phyloP scores from a whole-genome alignment of 2,329 filamentous ascomycete species.

The Aspergillus sp. region DNA sequence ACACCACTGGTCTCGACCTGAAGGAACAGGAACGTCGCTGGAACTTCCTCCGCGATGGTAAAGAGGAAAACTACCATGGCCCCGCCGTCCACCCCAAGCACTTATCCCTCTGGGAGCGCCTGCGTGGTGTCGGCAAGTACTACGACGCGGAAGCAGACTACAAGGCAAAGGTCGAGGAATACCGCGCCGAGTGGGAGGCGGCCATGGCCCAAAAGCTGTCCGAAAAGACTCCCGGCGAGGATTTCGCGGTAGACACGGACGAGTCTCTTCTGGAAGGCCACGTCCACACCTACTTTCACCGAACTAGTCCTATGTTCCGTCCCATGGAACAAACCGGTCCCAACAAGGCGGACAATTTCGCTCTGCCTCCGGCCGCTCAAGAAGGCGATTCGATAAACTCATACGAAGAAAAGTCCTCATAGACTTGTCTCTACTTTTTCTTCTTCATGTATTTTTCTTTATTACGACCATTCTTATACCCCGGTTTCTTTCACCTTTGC shows the following conservation, averaged over 20 bases:
- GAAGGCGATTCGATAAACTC: conserved; percentile 16
- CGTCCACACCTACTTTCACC: conserved; percentile 47
- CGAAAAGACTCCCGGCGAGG: conserved; percentile 39
- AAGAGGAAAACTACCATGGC: conserved; percentile 78
- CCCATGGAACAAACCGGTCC: conserved; percentile 24
- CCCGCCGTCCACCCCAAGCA: conserved; percentile 86
- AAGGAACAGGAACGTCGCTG: conserved; percentile 96
- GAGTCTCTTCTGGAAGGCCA: conserved; percentile 43
- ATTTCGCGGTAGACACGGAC: conserved; percentile 31
- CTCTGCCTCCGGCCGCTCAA: conserved; percentile 27
- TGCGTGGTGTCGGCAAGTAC: conserved; percentile 66
- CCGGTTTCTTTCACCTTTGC: neutral
- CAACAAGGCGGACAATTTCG: conserved; percentile 24
- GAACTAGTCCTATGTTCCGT: conserved; percentile 40
- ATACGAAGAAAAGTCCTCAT: conserved; percentile 17
- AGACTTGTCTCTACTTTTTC: neutral
- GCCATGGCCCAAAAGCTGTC: conserved; percentile 40
- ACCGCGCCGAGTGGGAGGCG: conserved; percentile 54
- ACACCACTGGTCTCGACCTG: conserved; percentile 90
- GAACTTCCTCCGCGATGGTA: conserved; percentile 72
- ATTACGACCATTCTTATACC: neutral
- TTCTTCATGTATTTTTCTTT: neutral
- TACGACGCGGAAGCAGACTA: conserved; percentile 81
- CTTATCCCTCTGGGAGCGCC: conserved; percentile 77
- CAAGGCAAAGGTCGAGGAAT: conserved; percentile 74